Evolutionary conservation across 306 rosid genomes (phyloP), one percentile per base, ranked within the genome.

Genomic region (Citrullus mucosospermus): DNA sequence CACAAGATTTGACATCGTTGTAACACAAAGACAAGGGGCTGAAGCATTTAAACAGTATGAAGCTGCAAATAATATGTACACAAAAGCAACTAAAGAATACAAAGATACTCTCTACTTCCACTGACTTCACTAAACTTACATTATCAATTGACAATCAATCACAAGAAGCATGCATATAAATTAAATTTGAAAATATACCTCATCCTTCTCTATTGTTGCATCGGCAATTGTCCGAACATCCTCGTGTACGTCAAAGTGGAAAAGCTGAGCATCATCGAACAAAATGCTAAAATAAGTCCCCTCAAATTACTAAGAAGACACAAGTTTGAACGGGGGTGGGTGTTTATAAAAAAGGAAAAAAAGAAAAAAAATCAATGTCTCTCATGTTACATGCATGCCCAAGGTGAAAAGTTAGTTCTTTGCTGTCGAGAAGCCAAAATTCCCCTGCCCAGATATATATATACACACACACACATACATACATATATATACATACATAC

Each of bases 161-260:
- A 4, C 32, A 76, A 36, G 16, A 73, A 30, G 30, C 4, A 58
- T 5, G 30, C 54, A 58, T 6, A 63, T 67, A 62, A 76, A 51
- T 39, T 65, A 51, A 82, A 38, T 18, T 57, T 43, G 9, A 76
- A 78, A 84, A 71, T 61, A 63, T 84, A 95, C 98, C 99, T 95
- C 97, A 70, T 95, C 97, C 86, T 95, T 92, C 88, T 95, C 99
- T 54, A 90, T 91, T 8, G 97, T 92, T 66, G 99, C 97, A 84
- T 95, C 97, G 57, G 99, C 99, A 90, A 81, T 92, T 76, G 99
- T 95, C 74, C 97, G 85, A 51, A 92, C 97, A 79, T 92, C 98
- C 84, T 92, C 98, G 41, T 95, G 97, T 81, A 95, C 99, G 82
- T 92, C 99, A 85, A 95, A 95, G 87, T 91, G 97, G 89, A 91